These are phyloP conservation scores for Penicillium soppii DNA, from an alignment of 495 filamentous ascomycete species.

Conservation along the genomic window DNA sequence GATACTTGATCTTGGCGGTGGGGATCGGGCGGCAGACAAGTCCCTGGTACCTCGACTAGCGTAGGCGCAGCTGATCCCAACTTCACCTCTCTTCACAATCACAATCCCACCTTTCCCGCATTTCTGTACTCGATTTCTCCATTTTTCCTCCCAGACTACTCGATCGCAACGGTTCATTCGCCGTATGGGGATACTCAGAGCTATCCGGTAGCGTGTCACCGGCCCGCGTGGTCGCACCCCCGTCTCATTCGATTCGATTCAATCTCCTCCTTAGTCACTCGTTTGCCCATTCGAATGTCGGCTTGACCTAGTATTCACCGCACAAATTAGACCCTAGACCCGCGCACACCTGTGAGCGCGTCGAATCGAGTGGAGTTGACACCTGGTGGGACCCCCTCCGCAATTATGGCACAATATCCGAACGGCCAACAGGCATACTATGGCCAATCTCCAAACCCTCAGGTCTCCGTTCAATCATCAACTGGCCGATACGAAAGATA, in stretches of 20 bases:
- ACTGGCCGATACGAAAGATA: conserved; percentile 23
- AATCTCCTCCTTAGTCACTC: neutral
- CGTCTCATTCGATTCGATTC: conserved; percentile 12
- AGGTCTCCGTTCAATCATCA: conserved; percentile 19
- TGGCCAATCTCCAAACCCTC: conserved; percentile 39
- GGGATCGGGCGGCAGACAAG: neutral
- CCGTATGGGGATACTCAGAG: conserved; percentile 9
- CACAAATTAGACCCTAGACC: too few relatives aligned
- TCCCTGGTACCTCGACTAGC: conserved; percentile 8
- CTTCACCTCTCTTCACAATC: neutral
- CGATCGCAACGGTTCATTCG: neutral
- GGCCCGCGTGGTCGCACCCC: conserved; percentile 14
- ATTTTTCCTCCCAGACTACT: neutral
- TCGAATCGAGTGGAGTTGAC: neutral
- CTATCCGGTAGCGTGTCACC: conserved; percentile 10
- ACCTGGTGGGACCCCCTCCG: neutral
- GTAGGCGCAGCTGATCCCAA: conserved; percentile 3
- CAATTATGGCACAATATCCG: conserved; percentile 49
- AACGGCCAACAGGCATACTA: conserved; percentile 49
- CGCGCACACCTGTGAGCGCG: neutral
- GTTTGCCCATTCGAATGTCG: neutral
- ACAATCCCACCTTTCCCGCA: neutral
- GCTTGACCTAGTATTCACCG: neutral
- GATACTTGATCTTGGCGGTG: conserved; percentile 7
- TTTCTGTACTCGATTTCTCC: neutral